phyloP scores from a whole-genome alignment of 208 protist species.

The Crithidia fasciculata region DNA sequence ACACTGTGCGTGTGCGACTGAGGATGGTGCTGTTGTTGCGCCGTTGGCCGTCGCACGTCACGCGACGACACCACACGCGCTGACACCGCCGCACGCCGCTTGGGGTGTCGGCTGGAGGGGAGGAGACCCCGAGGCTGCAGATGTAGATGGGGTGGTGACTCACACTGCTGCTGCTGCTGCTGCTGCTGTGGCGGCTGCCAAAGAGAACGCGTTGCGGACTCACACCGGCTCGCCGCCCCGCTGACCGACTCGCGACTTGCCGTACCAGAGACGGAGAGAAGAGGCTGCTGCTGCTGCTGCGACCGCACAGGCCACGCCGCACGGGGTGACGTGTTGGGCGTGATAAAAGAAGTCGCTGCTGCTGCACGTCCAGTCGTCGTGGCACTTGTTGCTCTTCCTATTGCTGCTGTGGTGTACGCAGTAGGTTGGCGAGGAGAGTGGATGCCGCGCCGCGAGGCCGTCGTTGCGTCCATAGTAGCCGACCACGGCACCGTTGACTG shows the following conservation, averaged over 20 bases:
- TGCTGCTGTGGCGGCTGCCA: not conserved
- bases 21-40: not conserved
- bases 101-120: not conserved
- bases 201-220: not conserved
- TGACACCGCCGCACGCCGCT: not conserved
- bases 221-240: no score
- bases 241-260: not conserved
- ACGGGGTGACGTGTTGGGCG: conserved; percentile 11
- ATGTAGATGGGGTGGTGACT: not conserved
- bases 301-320: conserved; percentile 3
- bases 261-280: not conserved
- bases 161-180: not conserved
- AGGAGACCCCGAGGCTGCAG: not conserved
- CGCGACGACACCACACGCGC: not conserved
- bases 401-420: not conserved
- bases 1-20: no score
- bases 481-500: conserved; percentile 6
- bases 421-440: not conserved
- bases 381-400: not conserved
- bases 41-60: not conserved
- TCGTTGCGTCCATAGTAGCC: not conserved
- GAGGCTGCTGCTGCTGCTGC: not conserved
- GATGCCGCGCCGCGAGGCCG: not conserved
- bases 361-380: not conserved
- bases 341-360: not conserved